Evolutionary conservation across 768 basidiomycete species (phyloP).

Genomic region (Candolleomyces aberdarensis): DNA sequence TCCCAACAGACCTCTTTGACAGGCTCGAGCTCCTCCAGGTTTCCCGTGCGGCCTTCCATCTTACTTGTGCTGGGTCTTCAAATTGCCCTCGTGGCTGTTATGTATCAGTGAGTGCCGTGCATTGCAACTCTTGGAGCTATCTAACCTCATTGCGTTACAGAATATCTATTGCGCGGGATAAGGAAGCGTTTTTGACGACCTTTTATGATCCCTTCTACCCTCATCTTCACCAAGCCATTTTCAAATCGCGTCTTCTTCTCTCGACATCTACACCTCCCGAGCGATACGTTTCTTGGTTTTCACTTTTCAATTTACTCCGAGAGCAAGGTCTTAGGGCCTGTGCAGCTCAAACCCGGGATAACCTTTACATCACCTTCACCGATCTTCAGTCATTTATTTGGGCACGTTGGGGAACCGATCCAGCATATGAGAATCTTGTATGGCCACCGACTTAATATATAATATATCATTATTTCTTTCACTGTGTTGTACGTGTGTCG

Average conservation of each 20-base stretch:
- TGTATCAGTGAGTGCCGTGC: slow-evolving; percentile 52
- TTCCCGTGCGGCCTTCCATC: slow-evolving; percentile 12
- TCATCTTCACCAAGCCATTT: slow-evolving; percentile 55
- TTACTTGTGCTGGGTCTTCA: slow-evolving; percentile 23
- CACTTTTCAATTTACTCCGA: slow-evolving; percentile 13
- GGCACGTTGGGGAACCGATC: slow-evolving; percentile 10
- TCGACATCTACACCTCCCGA: background rate
- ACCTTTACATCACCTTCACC: slow-evolving; percentile 20
- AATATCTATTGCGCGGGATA: slow-evolving; percentile 44
- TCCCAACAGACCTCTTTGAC: background rate
- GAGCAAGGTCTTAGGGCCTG: slow-evolving; percentile 4
- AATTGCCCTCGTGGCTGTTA: slow-evolving; percentile 46
- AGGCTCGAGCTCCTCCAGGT: background rate
- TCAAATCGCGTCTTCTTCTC: slow-evolving; percentile 1
- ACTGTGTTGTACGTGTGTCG: background rate
- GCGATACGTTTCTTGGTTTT: slow-evolving; percentile 31
- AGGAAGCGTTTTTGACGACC: slow-evolving; percentile 61
- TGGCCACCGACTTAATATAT: slow-evolving; percentile 9
- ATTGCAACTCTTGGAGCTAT: background rate
- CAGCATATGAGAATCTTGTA: background rate
- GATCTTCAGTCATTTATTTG: slow-evolving; percentile 4
- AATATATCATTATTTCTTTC: background rate
- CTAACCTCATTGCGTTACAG: slow-evolving; percentile 28
- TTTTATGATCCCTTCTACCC: slow-evolving; percentile 81
- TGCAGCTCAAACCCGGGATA: slow-evolving; percentile 21